Evolutionary conservation across 805 yeast species (phyloP).

Genomic region (Lipomyces yamanashiensis): DNA sequence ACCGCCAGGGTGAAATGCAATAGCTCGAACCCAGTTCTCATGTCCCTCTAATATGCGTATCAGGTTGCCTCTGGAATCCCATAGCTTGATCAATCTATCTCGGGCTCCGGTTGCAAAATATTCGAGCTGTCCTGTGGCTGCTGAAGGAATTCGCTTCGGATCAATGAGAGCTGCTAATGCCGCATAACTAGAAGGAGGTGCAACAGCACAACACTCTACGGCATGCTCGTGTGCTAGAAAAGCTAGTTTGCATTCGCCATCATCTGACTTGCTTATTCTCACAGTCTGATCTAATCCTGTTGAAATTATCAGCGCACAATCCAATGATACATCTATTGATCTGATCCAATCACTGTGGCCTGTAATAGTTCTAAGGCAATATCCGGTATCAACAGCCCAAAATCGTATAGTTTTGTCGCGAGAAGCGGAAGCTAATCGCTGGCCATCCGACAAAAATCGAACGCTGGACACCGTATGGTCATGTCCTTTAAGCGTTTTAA

Average conservation of each 20-base stretch:
- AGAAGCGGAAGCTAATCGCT: constrained; percentile 68
- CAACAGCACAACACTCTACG: constrained; percentile 70
- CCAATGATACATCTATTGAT: constrained; percentile 52
- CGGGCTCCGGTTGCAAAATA: constrained; percentile 80
- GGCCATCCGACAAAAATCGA: constrained; percentile 56
- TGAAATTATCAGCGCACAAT: constrained; percentile 65
- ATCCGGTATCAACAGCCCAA: constrained; percentile 73
- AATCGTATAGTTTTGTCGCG: constrained; percentile 87
- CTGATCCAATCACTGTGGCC: constrained; percentile 94
- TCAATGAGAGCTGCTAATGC: constrained; percentile 17
- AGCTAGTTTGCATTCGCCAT: constrained; percentile 69
- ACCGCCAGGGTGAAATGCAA: constrained; percentile 77
- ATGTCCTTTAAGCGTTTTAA: constrained; percentile 77
- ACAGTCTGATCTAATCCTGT: constrained; percentile 81
- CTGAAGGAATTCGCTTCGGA: neutral
- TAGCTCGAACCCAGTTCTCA: constrained; percentile 80
- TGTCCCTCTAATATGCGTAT: constrained; percentile 71
- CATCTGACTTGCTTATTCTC: constrained; percentile 65
- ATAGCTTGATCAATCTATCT: constrained; percentile 72
- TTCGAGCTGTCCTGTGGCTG: constrained; percentile 45
- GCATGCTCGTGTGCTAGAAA: constrained; percentile 76
- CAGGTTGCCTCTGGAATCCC: constrained; percentile 71
- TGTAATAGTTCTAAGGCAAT: constrained; percentile 64
- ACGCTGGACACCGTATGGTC: constrained; percentile 81
- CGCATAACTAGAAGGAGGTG: constrained; percentile 52